Percentiles rank a stretch among this genome's conserved stretches.
phyloP scores from a whole-genome alignment of 306 rosid species.

The Ormosia emarginata region DNA sequence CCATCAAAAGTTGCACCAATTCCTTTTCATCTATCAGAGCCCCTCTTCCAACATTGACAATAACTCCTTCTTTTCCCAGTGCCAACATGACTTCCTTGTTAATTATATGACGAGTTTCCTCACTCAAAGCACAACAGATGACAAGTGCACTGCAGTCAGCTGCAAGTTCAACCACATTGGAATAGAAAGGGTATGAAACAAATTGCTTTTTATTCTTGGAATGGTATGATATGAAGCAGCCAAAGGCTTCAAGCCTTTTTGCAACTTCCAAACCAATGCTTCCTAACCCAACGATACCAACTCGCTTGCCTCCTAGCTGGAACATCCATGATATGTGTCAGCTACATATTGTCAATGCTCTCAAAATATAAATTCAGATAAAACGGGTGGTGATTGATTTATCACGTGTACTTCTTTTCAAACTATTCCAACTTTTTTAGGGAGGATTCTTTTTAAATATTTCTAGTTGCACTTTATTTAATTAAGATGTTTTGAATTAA shows the following conservation, averaged over 20 bases:
- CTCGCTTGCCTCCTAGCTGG: constrained; percentile 43
- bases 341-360: too few species aligned
- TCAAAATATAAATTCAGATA: too few species aligned
- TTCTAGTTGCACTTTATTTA: too few species aligned
- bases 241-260: constrained; percentile 41
- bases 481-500: too few species aligned
- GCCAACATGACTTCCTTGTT: constrained; percentile 41
- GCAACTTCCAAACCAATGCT: constrained; percentile 53
- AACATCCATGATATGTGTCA: neutral
- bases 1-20: neutral
- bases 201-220: constrained; percentile 38
- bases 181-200: constrained; percentile 33
- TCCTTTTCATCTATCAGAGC: constrained; percentile 38
- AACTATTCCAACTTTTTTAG: too few species aligned
- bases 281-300: constrained; percentile 56
- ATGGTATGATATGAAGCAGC: constrained; percentile 39
- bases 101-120: constrained; percentile 39
- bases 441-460: too few species aligned
- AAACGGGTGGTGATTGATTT: too few species aligned
- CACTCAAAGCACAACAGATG: constrained; percentile 44
- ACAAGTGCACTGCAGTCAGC: constrained; percentile 24
- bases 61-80: constrained; percentile 39
- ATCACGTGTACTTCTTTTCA: too few species aligned
- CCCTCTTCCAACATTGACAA: constrained; percentile 49
- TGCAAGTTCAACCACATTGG: constrained; percentile 44